Conservation (phyloP, 2,329 filamentous ascomycete species). For the Colletotrichum musae region DNA sequence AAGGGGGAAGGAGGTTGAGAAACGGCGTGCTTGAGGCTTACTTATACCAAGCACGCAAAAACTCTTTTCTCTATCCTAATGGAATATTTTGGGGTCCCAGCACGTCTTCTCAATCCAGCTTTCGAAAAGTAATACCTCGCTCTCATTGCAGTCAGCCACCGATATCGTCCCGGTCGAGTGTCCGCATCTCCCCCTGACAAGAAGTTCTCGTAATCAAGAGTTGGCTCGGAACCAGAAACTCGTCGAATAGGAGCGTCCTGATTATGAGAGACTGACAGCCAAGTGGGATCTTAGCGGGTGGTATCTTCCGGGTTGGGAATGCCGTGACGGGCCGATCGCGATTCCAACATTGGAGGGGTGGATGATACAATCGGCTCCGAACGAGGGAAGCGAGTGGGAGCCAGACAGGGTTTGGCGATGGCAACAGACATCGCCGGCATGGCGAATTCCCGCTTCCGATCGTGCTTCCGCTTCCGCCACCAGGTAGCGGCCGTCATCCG, state of each 20-base stretch:
- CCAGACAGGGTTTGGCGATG: slow-evolving; percentile 27
- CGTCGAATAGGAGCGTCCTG: no score
- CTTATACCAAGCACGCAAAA: neutral
- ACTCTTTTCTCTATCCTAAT: neutral
- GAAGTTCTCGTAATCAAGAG: no score
- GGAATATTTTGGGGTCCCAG: neutral
- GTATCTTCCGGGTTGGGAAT: neutral
- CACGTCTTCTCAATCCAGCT: neutral
- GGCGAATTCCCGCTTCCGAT: slow-evolving; percentile 19
- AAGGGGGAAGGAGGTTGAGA: neutral
- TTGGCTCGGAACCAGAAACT: no score
- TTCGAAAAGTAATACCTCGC: neutral
- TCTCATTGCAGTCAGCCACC: no score
- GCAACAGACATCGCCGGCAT: slow-evolving; percentile 27
- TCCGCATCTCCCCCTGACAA: no score
- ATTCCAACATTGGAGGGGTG: slow-evolving; percentile 33
- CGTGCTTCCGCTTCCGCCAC: neutral
- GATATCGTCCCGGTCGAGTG: no score
- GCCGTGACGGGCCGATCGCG: slow-evolving; percentile 16
- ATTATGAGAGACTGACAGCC: neutral
- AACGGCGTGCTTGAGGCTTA: neutral
- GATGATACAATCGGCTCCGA: slow-evolving; percentile 23
- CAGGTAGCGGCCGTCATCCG: neutral
- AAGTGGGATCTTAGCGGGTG: neutral
- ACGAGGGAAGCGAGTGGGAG: neutral